Evolutionary conservation across 208 protist species (phyloP), one percentile per base, ranked within the genome.

Genomic region (Leishmania tropica): DNA sequence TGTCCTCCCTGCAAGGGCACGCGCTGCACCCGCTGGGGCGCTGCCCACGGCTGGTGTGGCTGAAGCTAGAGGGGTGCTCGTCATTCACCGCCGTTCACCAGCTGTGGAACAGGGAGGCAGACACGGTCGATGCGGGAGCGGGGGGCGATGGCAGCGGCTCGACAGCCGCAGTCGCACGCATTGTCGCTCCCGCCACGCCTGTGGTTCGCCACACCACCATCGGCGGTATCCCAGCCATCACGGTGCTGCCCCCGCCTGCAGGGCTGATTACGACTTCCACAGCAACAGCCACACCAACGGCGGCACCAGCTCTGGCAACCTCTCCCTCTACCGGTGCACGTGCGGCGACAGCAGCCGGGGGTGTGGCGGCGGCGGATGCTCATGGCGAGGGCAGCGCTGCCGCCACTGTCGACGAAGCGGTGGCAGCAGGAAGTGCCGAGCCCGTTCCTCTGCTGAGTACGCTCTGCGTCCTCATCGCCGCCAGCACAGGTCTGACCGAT

Each of bases 1-100:
- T 87, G 8, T 90, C 84, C 28, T 86, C 84, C 31, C 75, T 91
- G 5, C 81, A 73, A 10, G 84, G 81, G 28, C 37, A 56, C 2
- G 75, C 81, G 54, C 71, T 94, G 70, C 74, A 84, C 54, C 81
- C 87, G n/a, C 81, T 94, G 48, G 78, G 85, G 17, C 31, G 15
- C 48, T 92, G 90, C 53, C 51, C 78, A 0, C 77, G 75, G 62
- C 77, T 94, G n/a, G 58, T n/a, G 70, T 84, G 85, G 79, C 82
- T 94, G 19, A 86, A 86, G 56, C 73, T 94, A n/a, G 81, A 88
- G 45, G 86, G 85, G 13, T 91, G 88, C 75, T 35, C 81, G 5
- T 81, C 80, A 0, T 60, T 94, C 58, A 71, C 75, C 8, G 51
- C 72, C 24, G 48, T 92, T 1, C 37, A 78, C 24, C 83, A 83